Conservation (phyloP, 1,284 basidiomycete species). For the Kwoniella shivajii region DNA sequence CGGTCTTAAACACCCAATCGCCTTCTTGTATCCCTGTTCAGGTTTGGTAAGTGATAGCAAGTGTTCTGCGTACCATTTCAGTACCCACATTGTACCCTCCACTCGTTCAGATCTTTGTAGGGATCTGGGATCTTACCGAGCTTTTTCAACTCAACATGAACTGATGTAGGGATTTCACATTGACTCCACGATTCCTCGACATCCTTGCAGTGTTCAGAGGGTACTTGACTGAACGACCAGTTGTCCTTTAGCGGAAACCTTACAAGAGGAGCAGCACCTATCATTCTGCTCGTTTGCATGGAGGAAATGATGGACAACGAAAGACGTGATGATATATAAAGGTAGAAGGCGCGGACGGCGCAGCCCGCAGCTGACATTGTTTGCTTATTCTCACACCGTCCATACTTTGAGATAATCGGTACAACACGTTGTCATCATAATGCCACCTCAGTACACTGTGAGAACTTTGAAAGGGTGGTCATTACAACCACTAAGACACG, state of each 20-base stretch:
- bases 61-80: too few species aligned
- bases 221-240: slow-evolving; percentile 34
- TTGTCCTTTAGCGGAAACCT: neutral
- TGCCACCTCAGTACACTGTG: too few species aligned
- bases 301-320: too few species aligned
- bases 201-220: slow-evolving; percentile 8
- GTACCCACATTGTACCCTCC: slow-evolving; percentile 87
- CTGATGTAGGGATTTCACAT: slow-evolving; percentile 67
- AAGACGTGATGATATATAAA: too few species aligned
- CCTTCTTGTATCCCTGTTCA: slow-evolving; percentile 78
- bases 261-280: neutral
- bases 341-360: too few species aligned
- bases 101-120: slow-evolving; percentile 73
- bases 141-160: slow-evolving; percentile 79
- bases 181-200: slow-evolving; percentile 30
- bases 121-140: slow-evolving; percentile 75
- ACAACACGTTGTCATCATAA: too few species aligned
- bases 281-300: neutral
- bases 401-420: too few species aligned
- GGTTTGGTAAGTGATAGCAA: slow-evolving; percentile 21
- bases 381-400: too few species aligned
- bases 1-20: slow-evolving; percentile 79
- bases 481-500: too few species aligned
- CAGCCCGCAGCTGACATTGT: too few species aligned
- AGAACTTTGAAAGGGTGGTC: too few species aligned